Percentiles rank a stretch among this genome's conserved stretches.
Conservation (phyloP, 2,329 filamentous ascomycete genomes). For the Ophiostoma ips region DNA sequence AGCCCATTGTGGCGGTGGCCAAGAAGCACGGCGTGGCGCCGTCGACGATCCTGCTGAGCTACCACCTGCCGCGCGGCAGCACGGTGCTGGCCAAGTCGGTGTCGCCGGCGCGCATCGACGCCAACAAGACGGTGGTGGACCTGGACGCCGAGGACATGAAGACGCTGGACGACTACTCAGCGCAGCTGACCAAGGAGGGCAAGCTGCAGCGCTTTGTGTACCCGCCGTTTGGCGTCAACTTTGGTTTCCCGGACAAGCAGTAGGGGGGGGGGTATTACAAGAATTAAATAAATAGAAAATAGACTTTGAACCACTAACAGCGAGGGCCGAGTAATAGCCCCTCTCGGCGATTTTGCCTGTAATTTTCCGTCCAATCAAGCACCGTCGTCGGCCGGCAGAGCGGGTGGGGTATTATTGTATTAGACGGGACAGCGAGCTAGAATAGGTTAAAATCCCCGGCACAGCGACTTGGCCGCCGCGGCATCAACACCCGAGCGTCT, state of each 20-base stretch:
- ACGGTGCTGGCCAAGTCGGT: constrained; percentile 65
- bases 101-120: constrained; percentile 51
- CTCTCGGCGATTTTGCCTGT: not conserved
- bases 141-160: constrained; percentile 50
- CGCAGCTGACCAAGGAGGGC: constrained; percentile 32
- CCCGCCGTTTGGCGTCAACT: constrained; percentile 53
- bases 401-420: too few species aligned
- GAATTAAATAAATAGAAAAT: not conserved
- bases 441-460: too few species aligned
- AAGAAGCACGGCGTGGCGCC: constrained; percentile 47
- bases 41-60: constrained; percentile 54
- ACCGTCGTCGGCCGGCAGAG: too few species aligned
- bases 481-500: too few species aligned
- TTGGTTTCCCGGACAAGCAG: constrained; percentile 58
- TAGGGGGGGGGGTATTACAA: not conserved
- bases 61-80: constrained; percentile 53
- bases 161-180: constrained; percentile 40
- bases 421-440: too few species aligned
- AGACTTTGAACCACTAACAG: too few species aligned
- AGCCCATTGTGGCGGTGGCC: constrained; percentile 48
- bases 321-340: too few species aligned
- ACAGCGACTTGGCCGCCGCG: too few species aligned
- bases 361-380: too few species aligned
- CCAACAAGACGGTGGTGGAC: constrained; percentile 53
- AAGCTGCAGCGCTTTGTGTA: constrained; percentile 51